Base-by-base conservation (phyloP, 768 basidiomycete species). In the Leccinum variicolor region DNA sequence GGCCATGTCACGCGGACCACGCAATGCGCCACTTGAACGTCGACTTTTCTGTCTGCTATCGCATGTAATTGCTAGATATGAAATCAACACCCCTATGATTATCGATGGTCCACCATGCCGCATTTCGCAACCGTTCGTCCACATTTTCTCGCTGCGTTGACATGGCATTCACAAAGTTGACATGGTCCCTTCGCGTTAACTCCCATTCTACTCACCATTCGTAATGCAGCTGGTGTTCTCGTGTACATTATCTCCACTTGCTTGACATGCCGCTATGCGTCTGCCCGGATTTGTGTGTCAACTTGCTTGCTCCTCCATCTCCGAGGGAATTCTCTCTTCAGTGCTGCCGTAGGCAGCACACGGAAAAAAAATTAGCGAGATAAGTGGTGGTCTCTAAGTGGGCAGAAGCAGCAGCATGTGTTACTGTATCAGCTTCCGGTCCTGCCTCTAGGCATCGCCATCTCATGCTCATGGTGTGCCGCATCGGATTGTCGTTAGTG, bases 321-420 rank as follows among this genome's bases (percentile, higher is more conserved):
- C 68, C 66, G 66, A 66, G 64, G 65, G 31, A 61, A 19, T 52
- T 25, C 36, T 29, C 15, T 49, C 19, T 26, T 26, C 6, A 45
- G 36, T 29, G 33, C 34, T 41, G 50, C 26, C 19, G 45, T 50
- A 41, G 56, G 62, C 62, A 56, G 60, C 60, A 60, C 61, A 31
- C 61, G 52, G 34, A 53, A 58, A 59, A 50, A 47, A 52, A 47
- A 34, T 58, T 61, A 56, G 60, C 64, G 69, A 70, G 54, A 68
- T 64, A 61, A 59, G 66, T 62, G 68, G 60, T 34, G 66, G 62
- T 31, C 58, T 53, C 66, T 64, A 61, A 70, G 69, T 66, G 69
- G 69, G 39, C 56, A 65, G 67, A 69, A 69, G 65, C 66, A 57
- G 4, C 25, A 39, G 56, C 65, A 63, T 64, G 67, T 53, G 60